Base-by-base conservation (phyloP, 805 yeast species). In the Blastobotrys terrestris region DNA sequence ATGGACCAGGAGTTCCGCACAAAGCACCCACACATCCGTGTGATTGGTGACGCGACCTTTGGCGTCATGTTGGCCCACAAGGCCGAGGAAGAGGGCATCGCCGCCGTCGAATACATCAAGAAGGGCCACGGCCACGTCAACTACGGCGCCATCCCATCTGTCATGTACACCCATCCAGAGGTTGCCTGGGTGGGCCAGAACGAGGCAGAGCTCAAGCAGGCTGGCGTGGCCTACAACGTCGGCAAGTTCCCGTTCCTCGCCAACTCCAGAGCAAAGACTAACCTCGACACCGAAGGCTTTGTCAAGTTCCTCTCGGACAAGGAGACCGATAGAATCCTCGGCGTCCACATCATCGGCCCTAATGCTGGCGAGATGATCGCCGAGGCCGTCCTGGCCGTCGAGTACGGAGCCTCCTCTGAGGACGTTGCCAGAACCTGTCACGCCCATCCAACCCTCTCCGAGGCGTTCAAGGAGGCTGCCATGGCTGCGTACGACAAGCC, bases 311-410 rank as follows among this genome's bases (percentile, higher is more conserved):
- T 94, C 60, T 91, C 96, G 57, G 99, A 94, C 73, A 91, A 95
- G 61, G 96, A 92, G 75, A 92, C 99, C 58, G 96, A 94, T 76
- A 84, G 99, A 73, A 81, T 94, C 45, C 77, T 94, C 61, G 99
- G 99, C 72, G 90, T 87, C 57, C 99, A 94, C 77, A 92, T 94
- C 70, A 85, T 91, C 62, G 99, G 99, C 63, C 87, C 99, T 62
- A 91, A 88, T 68, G 99, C 99, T 55, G 99, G 99, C 75, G 99
- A 94, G 79, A 88, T 94, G 97, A 94, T 94, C 70, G 98, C 95
- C 60, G 99, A 95, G 78, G 97, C 90, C 58, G 95, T 96, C 61
- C 80, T 94, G 69, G 99, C 99, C 45, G 72, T 94, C 58, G 99
- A 94, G 77, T 94, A 94, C 75, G 99, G 99, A 72, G 99, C 99